Conservation (phyloP, 1,284 basidiomycete species). For the Macrocybe sp. region DNA sequence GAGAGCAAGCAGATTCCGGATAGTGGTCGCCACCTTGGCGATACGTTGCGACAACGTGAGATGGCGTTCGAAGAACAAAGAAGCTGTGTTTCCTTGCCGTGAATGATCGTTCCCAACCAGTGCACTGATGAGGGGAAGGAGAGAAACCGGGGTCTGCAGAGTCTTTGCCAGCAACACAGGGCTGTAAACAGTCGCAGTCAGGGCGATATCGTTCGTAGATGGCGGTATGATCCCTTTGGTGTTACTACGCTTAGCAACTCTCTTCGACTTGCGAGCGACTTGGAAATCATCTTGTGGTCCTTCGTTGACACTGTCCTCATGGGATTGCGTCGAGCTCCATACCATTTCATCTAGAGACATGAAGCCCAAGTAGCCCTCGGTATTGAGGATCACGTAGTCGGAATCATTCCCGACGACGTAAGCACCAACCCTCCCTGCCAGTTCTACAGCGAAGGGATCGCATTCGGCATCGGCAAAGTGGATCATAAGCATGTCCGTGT, state of each 20-base stretch:
- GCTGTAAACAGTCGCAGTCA: slow-evolving; percentile 60
- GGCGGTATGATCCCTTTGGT: slow-evolving; percentile 56
- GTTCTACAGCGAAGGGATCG: slow-evolving; percentile 80
- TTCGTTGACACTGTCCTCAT: slow-evolving; percentile 22
- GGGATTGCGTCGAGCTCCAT: slow-evolving; percentile 45
- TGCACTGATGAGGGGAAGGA: slow-evolving; percentile 82
- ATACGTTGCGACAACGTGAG: slow-evolving; percentile 55
- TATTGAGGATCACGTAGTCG: slow-evolving; percentile 76
- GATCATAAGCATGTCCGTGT: slow-evolving; percentile 38
- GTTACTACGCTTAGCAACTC: slow-evolving; percentile 25
- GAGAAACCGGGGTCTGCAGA: slow-evolving; percentile 61
- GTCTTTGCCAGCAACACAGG: slow-evolving; percentile 60
- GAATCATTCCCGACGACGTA: slow-evolving; percentile 81
- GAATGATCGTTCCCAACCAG: slow-evolving; percentile 86
- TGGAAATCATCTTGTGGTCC: slow-evolving; percentile 36
- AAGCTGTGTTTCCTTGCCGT: slow-evolving; percentile 48
- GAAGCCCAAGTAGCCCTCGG: slow-evolving; percentile 72
- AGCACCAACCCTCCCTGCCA: slow-evolving; percentile 70
- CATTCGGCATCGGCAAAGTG: slow-evolving; percentile 84
- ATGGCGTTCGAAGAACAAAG: slow-evolving; percentile 62
- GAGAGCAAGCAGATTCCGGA: slow-evolving; percentile 47
- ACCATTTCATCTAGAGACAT: slow-evolving; percentile 77
- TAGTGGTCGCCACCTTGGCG: slow-evolving; percentile 46
- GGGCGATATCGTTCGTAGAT: slow-evolving; percentile 35
- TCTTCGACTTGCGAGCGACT: slow-evolving; percentile 44